Evolutionary conservation across 495 filamentous ascomycete genomes (phyloP), one percentile per base, ranked within the genome.

Genomic region (Recurvomyces mirabilis): DNA sequence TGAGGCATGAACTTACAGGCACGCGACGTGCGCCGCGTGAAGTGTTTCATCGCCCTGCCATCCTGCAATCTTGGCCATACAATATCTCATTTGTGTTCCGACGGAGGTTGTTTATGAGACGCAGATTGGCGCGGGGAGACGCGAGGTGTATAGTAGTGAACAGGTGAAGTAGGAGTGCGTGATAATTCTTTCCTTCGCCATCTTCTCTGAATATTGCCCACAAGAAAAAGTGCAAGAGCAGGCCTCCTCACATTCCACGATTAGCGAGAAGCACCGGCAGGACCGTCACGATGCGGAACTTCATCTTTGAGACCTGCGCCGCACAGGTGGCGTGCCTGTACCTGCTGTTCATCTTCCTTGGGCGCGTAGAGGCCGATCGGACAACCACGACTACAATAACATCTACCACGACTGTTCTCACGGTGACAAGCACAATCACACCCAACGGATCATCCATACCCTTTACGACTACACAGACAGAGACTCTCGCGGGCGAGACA

Each of bases 381-480:
- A 42, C 43, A 2, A 41, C 49, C 24, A 52, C 49, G 11, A 40
- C 41, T 25, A 52, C 49, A 17, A 1, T 42, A 12, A 32, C 22
- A 7, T 51, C 48, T 5, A 51, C 48, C 7, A 37, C 49, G 5
- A 47, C 43, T 2, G 21, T 52, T 12, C 21, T 38, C 3, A 52
- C 49, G 7, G 12, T 38, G 10, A 52, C 49, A 17, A 43, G 31
- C n/a, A 52, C 43, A 12, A 21, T 52, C 14, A 36, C 43, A 15
- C n/a, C n/a, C n/a, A n/a, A n/a, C n/a, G n/a, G 11, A 1, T 17
- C 34, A n/a, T 18, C 44, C n/a, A 20, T n/a, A 4, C 17, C 13
- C 7, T 23, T 4, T 15, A 43, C 30, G 33, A 32, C 14, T 26
- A 24, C 36, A 1, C 31, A 18, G 13, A 43, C 38, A 22, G 15